phyloP scores from a whole-genome alignment of 202 grass and related monocot genomes.

The Schoenoplectus triqueter region DNA sequence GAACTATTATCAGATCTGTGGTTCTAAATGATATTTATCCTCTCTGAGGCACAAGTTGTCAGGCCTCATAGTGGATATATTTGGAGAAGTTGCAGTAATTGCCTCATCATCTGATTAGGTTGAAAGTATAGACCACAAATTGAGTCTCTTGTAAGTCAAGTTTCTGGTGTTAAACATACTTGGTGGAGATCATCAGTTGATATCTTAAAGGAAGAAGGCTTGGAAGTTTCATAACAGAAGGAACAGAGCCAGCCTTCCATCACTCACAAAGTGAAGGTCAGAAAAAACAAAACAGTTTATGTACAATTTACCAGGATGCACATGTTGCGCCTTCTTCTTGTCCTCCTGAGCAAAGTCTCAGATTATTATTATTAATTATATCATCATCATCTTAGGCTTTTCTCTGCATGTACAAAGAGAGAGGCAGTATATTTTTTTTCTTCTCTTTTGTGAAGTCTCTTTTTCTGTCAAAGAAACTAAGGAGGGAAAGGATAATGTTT shows the following conservation, averaged over 20 bases:
- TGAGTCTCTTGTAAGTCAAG: slow-evolving; percentile 65
- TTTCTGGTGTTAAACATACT: slow-evolving; percentile 76
- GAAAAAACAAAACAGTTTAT: too few species aligned
- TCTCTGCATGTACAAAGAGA: not conserved
- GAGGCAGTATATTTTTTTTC: not conserved
- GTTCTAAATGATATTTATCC: not conserved
- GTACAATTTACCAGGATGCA: too few species aligned
- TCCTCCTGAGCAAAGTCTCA: too few species aligned
- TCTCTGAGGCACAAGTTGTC: slow-evolving; percentile 53
- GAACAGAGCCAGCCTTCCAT: slow-evolving; percentile 46
- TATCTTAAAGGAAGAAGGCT: slow-evolving; percentile 96
- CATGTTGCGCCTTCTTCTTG: not conserved
- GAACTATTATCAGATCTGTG: too few species aligned
- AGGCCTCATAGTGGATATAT: slow-evolving; percentile 92
- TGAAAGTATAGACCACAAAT: slow-evolving; percentile 95
- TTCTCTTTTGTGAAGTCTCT: not conserved
- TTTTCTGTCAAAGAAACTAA: not conserved
- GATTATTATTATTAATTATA: too few species aligned
- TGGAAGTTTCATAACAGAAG: slow-evolving; percentile 61
- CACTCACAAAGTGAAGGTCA: slow-evolving; percentile 67
- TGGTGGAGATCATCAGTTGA: slow-evolving; percentile 87
- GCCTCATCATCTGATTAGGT: slow-evolving; percentile 99
- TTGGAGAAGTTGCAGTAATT: slow-evolving; percentile 80
- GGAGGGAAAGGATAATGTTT: not conserved
- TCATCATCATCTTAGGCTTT: not conserved